Evolutionary conservation across 768 basidiomycete species (phyloP).

Genomic region (Xerocomellus dryophilus): DNA sequence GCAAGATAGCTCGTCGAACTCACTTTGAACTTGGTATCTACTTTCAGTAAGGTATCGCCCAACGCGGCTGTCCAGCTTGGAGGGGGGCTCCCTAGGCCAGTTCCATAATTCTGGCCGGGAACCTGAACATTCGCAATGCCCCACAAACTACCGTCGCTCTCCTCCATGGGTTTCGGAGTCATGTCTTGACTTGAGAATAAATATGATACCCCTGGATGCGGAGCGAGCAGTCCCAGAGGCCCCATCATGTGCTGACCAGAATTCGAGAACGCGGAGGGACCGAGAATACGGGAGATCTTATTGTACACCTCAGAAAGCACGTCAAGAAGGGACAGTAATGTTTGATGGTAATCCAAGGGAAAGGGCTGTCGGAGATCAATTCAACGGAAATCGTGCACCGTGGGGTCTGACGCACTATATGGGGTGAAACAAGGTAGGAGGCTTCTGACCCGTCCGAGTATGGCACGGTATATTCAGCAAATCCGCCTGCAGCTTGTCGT

Average conservation of each 20-base stretch:
- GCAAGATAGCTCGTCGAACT: constrained; percentile 19
- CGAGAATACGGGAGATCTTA: constrained; percentile 79
- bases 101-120: constrained; percentile 28
- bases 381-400: background rate
- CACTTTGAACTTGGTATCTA: constrained; percentile 84
- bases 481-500: constrained; percentile 47
- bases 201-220: constrained; percentile 82
- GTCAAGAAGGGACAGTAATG: constrained; percentile 82
- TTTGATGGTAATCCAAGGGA: constrained; percentile 84
- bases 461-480: constrained; percentile 59
- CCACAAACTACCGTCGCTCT: constrained; percentile 61
- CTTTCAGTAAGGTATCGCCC: constrained; percentile 75
- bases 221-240: constrained; percentile 68
- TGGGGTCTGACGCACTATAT: constrained; percentile 54
- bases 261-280: constrained; percentile 73
- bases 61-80: constrained; percentile 58
- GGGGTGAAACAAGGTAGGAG: constrained; percentile 69
- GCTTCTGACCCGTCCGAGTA: constrained; percentile 59
- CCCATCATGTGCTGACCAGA: constrained; percentile 72
- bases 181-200: constrained; percentile 48
- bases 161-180: constrained; percentile 39
- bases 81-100: constrained; percentile 47
- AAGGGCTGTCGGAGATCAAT: constrained; percentile 59
- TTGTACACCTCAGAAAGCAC: constrained; percentile 88
- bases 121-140: constrained; percentile 57